These are phyloP conservation scores for Schoenoplectus triqueter DNA, from an alignment of 202 grass and related monocot genomes.

Conservation along the genomic window DNA sequence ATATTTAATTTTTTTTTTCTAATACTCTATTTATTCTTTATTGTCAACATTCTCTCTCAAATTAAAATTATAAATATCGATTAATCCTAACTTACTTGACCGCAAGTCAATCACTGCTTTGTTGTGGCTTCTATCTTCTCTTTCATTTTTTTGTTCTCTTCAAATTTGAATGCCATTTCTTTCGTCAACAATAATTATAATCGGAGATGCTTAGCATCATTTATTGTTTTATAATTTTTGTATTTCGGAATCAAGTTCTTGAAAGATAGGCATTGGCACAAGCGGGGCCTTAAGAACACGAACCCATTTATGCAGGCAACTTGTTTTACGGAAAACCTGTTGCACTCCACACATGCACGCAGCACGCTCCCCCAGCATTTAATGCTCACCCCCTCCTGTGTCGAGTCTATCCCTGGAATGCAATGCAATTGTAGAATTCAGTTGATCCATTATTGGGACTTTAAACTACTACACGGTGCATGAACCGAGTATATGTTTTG, in stretches of 20 bases:
- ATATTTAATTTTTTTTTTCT: too few relatives aligned
- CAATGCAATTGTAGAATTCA: not conserved
- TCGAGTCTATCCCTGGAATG: not conserved
- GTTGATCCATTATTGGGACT: not conserved
- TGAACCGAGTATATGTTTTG: not conserved
- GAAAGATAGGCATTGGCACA: conserved; percentile 35
- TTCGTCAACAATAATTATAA: too few relatives aligned
- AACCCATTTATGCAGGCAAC: conserved; percentile 37
- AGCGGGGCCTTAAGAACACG: conserved; percentile 15
- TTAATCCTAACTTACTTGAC: too few relatives aligned
- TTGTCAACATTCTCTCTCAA: too few relatives aligned
- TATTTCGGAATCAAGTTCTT: conserved; percentile 18
- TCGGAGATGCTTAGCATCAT: not conserved
- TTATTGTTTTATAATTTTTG: not conserved
- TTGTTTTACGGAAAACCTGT: conserved; percentile 26
- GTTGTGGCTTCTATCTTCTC: too few relatives aligned
- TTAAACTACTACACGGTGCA: not conserved
- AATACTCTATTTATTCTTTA: too few relatives aligned
- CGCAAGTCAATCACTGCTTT: too few relatives aligned
- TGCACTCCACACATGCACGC: conserved; percentile 11
- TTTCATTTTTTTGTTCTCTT: too few relatives aligned
- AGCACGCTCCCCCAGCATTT: conserved; percentile 18
- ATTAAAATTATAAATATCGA: too few relatives aligned
- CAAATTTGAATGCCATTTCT: too few relatives aligned
- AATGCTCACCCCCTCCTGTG: not conserved